A percentile compares a stretch with the other conserved stretches of the same genome.
These are phyloP conservation scores for Talaromyces wortmannii DNA, from an alignment of 495 filamentous ascomycete genomes.

Conservation along the genomic window DNA sequence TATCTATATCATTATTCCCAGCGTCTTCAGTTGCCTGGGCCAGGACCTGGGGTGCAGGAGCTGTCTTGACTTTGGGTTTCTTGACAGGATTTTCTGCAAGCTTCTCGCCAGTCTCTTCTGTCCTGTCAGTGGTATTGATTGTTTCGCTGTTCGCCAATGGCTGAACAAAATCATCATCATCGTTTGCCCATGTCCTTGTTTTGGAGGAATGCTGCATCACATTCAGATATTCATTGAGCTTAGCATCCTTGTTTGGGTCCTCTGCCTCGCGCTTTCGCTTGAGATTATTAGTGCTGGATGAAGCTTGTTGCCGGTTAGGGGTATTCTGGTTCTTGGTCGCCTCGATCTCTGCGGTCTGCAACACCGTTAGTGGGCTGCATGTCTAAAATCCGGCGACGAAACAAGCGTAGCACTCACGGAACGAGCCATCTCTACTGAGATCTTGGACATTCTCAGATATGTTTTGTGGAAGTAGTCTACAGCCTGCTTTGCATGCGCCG, in stretches of 20 bases:
- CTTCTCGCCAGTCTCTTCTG: slow-evolving; percentile 22
- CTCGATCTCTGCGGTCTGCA: slow-evolving; percentile 1
- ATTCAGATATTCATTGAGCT: slow-evolving; percentile 80
- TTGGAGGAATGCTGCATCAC: slow-evolving; percentile 69
- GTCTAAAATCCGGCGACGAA: slow-evolving; percentile 34
- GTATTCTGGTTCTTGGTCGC: slow-evolving; percentile 3
- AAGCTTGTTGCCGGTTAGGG: slow-evolving; percentile 8
- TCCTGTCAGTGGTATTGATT: slow-evolving; percentile 15
- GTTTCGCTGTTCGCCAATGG: slow-evolving; percentile 2
- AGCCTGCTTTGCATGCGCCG: slow-evolving; percentile 70
- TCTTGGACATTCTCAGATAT: slow-evolving; percentile 95
- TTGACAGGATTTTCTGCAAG: slow-evolving; percentile 33
- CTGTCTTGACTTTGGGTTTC: slow-evolving; percentile 25
- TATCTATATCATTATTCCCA: slow-evolving; percentile 11
- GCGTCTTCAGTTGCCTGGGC: slow-evolving; percentile 13
- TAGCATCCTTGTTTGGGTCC: slow-evolving; percentile 53
- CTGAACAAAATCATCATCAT: slow-evolving; percentile 39
- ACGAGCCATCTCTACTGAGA: slow-evolving; percentile 82
- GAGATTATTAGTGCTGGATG: slow-evolving; percentile 12
- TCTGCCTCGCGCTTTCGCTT: slow-evolving; percentile 53
- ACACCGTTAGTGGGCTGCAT: slow-evolving; percentile 16
- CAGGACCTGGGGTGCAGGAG: not conserved
- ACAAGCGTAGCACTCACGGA: slow-evolving; percentile 50
- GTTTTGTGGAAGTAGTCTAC: slow-evolving; percentile 92
- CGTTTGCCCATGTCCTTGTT: slow-evolving; percentile 57